Conservation (phyloP, 192 early-diverging fungal species). For the Backusella tarrabulga region DNA sequence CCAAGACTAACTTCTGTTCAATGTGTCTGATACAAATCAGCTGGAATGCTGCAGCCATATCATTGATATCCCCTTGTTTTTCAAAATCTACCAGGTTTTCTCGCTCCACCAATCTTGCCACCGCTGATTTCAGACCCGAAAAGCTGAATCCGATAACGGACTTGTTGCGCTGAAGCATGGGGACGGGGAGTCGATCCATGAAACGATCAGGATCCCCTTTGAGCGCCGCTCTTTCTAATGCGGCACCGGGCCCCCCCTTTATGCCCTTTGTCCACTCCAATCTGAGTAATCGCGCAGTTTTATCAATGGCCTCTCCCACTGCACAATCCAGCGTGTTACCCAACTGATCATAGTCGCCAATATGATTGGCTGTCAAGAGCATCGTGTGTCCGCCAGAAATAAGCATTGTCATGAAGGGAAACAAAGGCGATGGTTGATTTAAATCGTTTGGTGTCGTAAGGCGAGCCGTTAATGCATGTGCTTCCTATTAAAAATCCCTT, state of each 20-base stretch:
- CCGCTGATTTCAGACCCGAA: constrained; percentile 71
- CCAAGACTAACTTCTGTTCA: constrained; percentile 60
- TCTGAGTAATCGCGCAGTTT: constrained; percentile 63
- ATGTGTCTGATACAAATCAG: constrained; percentile 56
- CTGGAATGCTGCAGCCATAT: constrained; percentile 77
- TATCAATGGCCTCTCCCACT: constrained; percentile 80
- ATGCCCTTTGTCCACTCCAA: constrained; percentile 64
- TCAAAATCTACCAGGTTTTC: constrained; percentile 33
- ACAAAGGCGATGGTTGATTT: constrained; percentile 39
- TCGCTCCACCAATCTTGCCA: constrained; percentile 49
- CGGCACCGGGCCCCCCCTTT: constrained; percentile 68
- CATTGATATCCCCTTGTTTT: constrained; percentile 41
- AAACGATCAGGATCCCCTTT: constrained; percentile 49
- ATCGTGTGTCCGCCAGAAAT: constrained; percentile 80
- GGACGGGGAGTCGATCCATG: constrained; percentile 45
- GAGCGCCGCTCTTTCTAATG: constrained; percentile 61
- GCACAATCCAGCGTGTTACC: constrained; percentile 75
- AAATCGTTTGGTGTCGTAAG: constrained; percentile 41
- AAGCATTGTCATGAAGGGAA: constrained; percentile 72
- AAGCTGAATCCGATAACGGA: constrained; percentile 68
- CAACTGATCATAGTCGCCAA: constrained; percentile 59
- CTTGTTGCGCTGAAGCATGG: constrained; percentile 57
- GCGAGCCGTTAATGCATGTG: constrained; percentile 75
- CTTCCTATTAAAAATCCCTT: constrained; percentile 46
- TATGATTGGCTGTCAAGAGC: constrained; percentile 52